phyloP scores from a whole-genome alignment of 257 asterid species.

The Dorcoceras hygrometricum region DNA sequence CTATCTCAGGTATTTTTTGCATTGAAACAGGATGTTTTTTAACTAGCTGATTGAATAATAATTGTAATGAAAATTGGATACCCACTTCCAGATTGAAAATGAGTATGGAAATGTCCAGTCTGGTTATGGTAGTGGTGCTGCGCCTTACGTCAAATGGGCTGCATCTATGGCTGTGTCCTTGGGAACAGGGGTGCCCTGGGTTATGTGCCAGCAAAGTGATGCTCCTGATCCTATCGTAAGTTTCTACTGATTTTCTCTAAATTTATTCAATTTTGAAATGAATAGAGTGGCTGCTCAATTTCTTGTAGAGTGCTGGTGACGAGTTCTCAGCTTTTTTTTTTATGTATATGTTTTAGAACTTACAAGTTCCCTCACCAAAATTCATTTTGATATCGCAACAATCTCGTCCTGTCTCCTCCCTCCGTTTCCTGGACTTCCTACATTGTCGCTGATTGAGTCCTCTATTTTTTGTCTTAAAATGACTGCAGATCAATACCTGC shows the following conservation, averaged over 20 bases:
- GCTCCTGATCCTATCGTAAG: slow-evolving; percentile 88
- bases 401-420: no score
- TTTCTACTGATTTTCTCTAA: not conserved
- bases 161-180: slow-evolving; percentile 81
- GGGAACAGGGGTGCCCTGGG: slow-evolving; percentile 92
- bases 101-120: slow-evolving; percentile 77
- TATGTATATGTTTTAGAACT: no score
- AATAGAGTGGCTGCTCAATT: no score
- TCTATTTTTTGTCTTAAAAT: slow-evolving; percentile 8
- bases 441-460: not conserved
- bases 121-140: slow-evolving; percentile 57
- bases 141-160: slow-evolving; percentile 79
- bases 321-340: no score
- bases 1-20: slow-evolving; percentile 66
- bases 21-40: not conserved
- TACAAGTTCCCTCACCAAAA: no score
- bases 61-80: not conserved
- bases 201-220: slow-evolving; percentile 90
- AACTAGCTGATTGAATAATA: not conserved
- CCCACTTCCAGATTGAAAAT: slow-evolving; percentile 64
- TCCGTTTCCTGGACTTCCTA: not conserved
- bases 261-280: no score
- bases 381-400: no score
- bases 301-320: no score
- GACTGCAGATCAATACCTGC: slow-evolving; percentile 85